These are phyloP conservation scores for Gamsiella multidivaricata DNA, from an alignment of 192 early-diverging fungal genomes.

Conservation along the genomic window DNA sequence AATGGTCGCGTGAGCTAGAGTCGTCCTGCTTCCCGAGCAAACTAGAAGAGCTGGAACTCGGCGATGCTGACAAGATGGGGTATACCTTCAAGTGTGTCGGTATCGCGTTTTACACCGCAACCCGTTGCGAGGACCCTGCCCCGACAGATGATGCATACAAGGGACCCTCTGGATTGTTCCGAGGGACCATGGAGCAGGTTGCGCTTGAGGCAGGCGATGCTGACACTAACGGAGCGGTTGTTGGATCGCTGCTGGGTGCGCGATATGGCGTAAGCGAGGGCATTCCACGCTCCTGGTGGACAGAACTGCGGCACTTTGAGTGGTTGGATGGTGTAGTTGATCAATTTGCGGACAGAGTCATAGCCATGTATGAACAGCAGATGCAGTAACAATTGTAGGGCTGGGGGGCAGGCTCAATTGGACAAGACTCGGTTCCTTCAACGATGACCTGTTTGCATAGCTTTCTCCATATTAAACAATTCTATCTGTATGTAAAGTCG, in stretches of 20 bases:
- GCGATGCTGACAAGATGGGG: conserved; percentile 54
- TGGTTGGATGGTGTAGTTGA: conserved; percentile 46
- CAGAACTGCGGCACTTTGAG: conserved; percentile 48
- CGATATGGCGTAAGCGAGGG: conserved; percentile 54
- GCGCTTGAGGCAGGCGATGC: conserved; percentile 66
- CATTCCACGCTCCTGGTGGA: conserved; percentile 61
- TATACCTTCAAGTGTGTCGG: conserved; percentile 68
- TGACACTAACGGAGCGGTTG: conserved; percentile 67
- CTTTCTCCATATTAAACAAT: too few species aligned
- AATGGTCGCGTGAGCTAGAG: conserved; percentile 26
- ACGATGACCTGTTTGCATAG: too few species aligned
- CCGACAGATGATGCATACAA: conserved; percentile 20
- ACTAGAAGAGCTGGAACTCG: conserved; percentile 54
- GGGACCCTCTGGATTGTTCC: conserved; percentile 29
- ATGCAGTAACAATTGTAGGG: background rate
- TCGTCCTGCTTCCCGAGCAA: conserved; percentile 43
- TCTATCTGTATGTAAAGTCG: too few species aligned
- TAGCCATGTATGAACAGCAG: conserved; percentile 26
- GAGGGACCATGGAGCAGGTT: conserved; percentile 59
- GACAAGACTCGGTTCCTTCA: too few species aligned
- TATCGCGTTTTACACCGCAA: conserved; percentile 46
- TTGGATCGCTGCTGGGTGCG: conserved; percentile 63
- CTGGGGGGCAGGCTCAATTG: too few species aligned
- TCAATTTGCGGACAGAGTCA: conserved; percentile 24
- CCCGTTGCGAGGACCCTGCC: conserved; percentile 26